Conservation (phyloP, 345 rosid species). For the Turritis glabra region DNA sequence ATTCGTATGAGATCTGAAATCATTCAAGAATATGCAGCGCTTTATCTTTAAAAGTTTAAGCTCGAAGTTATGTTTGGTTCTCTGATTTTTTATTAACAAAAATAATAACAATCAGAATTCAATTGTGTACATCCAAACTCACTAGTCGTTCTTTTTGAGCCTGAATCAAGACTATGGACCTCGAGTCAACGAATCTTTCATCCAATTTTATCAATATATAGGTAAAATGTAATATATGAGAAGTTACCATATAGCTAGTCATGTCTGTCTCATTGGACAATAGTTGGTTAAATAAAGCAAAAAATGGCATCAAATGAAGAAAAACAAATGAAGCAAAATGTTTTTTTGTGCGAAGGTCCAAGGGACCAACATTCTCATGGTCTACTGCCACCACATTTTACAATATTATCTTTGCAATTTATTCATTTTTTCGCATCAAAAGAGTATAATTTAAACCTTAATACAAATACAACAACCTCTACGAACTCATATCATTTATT, state of each 20-base stretch:
- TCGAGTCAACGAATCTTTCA: background rate
- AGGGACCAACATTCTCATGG: slow-evolving; percentile 42
- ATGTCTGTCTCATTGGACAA: slow-evolving; percentile 8
- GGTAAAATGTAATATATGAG: background rate
- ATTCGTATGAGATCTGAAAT: slow-evolving; percentile 5
- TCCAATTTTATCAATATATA: background rate
- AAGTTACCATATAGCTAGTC: background rate
- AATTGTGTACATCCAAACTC: background rate
- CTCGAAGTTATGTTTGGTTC: background rate
- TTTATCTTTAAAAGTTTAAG: background rate
- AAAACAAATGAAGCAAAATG: slow-evolving; percentile 14
- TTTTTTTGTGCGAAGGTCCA: slow-evolving; percentile 23
- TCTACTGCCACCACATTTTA: slow-evolving; percentile 18
- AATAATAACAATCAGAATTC: background rate
- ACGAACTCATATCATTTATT: background rate
- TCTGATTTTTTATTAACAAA: background rate
- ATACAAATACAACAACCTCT: slow-evolving; percentile 6
- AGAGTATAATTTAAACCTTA: background rate
- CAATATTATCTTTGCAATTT: slow-evolving; percentile 2
- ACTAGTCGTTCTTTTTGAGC: background rate
- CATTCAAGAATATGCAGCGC: background rate
- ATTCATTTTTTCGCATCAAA: background rate
- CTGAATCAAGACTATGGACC: background rate
- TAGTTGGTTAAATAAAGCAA: slow-evolving; percentile 10
- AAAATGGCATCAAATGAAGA: slow-evolving; percentile 21